Evolutionary conservation across 2,329 filamentous ascomycete genomes (phyloP).

Genomic region (Sporothrix protearum): DNA sequence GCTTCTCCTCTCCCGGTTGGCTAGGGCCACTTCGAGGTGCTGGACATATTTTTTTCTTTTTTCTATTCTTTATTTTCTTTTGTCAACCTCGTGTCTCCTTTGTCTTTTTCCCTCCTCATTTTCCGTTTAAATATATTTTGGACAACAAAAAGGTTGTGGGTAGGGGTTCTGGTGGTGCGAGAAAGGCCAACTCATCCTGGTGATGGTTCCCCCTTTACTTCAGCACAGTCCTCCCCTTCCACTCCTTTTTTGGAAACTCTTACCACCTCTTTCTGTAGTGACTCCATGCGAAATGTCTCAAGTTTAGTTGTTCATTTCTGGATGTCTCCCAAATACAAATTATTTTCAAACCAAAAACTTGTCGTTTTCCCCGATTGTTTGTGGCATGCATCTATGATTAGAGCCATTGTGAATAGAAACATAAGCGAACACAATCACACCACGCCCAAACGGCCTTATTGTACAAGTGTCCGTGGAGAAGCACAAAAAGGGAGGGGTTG

Average conservation of each 20-base stretch:
- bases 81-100: conserved; percentile 21
- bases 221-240: not conserved
- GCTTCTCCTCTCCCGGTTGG: not conserved
- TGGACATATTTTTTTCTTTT: conserved; percentile 21
- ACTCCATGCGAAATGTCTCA: conserved; percentile 6
- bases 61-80: conserved; percentile 15
- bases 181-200: conserved; percentile 10
- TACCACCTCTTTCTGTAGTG: not conserved
- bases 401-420: not conserved
- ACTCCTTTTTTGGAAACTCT: not conserved
- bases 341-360: not conserved
- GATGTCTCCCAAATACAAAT: conserved; percentile 4
- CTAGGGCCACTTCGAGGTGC: conserved; percentile 23
- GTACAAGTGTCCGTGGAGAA: not conserved
- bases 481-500: not conserved
- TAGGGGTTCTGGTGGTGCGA: not conserved
- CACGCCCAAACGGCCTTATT: not conserved
- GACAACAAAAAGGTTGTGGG: not conserved
- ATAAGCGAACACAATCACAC: not conserved
- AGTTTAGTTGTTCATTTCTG: not conserved
- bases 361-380: not conserved
- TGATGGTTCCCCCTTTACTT: not conserved
- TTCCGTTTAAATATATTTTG: not conserved
- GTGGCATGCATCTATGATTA: not conserved
- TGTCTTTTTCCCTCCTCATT: conserved; percentile 14